Evolutionary conservation across 768 basidiomycete genomes (phyloP).

Genomic region (Amylocystis lapponica): DNA sequence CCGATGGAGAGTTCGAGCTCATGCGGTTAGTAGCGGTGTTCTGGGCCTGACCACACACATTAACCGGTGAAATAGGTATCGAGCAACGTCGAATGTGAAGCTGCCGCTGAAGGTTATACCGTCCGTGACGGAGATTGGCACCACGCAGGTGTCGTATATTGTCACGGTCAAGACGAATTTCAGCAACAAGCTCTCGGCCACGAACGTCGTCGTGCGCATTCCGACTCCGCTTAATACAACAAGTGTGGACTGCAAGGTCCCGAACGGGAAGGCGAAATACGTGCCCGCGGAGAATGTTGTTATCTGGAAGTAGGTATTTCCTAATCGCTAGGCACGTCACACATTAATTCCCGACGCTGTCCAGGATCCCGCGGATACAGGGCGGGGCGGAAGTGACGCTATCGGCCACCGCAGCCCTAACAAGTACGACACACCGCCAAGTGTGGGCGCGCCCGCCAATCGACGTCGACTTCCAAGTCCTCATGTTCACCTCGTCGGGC

Average conservation of each 20-base stretch:
- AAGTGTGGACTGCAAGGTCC: conserved; percentile 85
- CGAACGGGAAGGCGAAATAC: conserved; percentile 94
- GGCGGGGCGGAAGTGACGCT: conserved; percentile 90
- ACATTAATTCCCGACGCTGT: neutral
- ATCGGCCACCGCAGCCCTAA: conserved; percentile 74
- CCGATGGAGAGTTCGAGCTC: conserved; percentile 97
- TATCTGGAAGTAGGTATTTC: conserved; percentile 83
- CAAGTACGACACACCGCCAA: conserved; percentile 87
- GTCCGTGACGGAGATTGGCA: conserved; percentile 90
- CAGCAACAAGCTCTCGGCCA: conserved; percentile 87
- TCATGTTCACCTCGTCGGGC: conserved; percentile 98
- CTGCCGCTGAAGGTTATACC: conserved; percentile 86
- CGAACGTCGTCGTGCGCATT: conserved; percentile 87
- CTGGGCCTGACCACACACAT: too few relatives aligned
- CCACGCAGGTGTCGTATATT: conserved; percentile 85
- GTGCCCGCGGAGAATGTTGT: conserved; percentile 94
- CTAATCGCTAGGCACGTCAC: neutral
- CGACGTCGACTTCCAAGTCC: conserved; percentile 96
- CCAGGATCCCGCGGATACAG: conserved; percentile 88
- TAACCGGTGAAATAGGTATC: conserved; percentile 55
- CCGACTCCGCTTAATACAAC: conserved; percentile 97
- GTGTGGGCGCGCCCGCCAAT: conserved; percentile 98
- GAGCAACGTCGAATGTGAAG: conserved; percentile 94
- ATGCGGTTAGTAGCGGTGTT: conserved; percentile 59
- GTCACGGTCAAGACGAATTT: conserved; percentile 87